Evolutionary conservation across 2,329 filamentous ascomycete species (phyloP).

Genomic region (Thielaviopsis ethacetica): DNA sequence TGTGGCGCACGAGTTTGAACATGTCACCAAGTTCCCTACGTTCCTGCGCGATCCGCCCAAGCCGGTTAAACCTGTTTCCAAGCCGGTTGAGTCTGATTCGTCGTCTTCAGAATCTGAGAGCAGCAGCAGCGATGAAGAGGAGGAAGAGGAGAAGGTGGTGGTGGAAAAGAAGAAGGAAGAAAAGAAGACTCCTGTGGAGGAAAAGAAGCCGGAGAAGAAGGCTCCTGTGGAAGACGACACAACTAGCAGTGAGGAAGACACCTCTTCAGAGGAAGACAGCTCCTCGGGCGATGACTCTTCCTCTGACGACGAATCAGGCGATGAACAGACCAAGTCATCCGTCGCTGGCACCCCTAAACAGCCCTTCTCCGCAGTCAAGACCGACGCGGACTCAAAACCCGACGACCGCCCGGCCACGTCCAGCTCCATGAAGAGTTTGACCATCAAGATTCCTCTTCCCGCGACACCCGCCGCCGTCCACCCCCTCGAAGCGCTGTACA

Average conservation of each 20-base stretch:
- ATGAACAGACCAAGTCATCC: constrained; percentile 12
- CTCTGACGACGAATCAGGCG: constrained; percentile 14
- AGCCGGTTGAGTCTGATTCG: constrained; percentile 11
- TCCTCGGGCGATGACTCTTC: constrained; percentile 2
- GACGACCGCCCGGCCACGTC: constrained; percentile 28
- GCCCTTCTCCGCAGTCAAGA: not conserved
- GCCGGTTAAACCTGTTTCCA: constrained; percentile 13
- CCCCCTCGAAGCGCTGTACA: constrained; percentile 85
- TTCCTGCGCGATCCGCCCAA: constrained; percentile 48
- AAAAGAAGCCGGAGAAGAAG: constrained; percentile 4
- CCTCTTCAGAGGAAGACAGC: constrained; percentile 13
- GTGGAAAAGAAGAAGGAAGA: constrained; percentile 11
- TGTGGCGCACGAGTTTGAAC: constrained; percentile 77
- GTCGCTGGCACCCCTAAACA: not conserved
- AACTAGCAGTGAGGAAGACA: constrained; percentile 14
- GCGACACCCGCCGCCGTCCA: constrained; percentile 44
- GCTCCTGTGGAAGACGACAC: constrained; percentile 15
- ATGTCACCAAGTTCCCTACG: constrained; percentile 64
- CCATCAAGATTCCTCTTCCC: constrained; percentile 37
- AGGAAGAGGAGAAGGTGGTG: not conserved
- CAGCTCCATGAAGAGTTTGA: constrained; percentile 31
- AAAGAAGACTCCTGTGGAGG: not conserved
- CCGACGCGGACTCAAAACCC: constrained; percentile 10
- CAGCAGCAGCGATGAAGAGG: constrained; percentile 3
- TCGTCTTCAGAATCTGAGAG: constrained; percentile 1